Evolutionary conservation across 2,329 filamentous ascomycete species (phyloP).

Genomic region (Emergomyces orientalis): DNA sequence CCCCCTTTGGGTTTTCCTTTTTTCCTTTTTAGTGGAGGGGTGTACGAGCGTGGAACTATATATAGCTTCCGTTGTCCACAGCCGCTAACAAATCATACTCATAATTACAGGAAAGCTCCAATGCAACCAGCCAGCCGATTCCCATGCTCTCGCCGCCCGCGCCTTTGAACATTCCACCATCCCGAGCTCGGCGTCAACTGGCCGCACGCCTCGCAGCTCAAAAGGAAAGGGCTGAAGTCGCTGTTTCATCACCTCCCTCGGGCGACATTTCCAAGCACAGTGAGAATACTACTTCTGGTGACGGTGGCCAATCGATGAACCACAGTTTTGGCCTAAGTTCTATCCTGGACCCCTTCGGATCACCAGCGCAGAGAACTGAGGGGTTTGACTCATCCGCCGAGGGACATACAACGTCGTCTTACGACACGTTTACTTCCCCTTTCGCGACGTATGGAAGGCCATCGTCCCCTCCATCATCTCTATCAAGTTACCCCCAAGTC

Average conservation of each 20-base stretch:
- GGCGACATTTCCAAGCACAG: conserved; percentile 11
- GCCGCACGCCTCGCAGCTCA: conserved; percentile 75
- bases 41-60: neutral
- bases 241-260: conserved; percentile 18
- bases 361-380: neutral
- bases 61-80: neutral
- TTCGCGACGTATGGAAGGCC: neutral
- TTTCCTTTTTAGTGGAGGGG: neutral
- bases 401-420: neutral
- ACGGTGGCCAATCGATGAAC: conserved; percentile 13
- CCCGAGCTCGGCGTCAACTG: conserved; percentile 77
- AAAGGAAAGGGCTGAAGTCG: conserved; percentile 50
- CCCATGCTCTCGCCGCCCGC: conserved; percentile 53
- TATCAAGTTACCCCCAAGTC: conserved; percentile 32
- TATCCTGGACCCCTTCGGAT: conserved; percentile 1
- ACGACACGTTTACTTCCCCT: neutral
- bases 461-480: conserved; percentile 30
- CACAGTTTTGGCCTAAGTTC: neutral
- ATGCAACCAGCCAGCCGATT: conserved; percentile 30
- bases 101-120: conserved; percentile 25
- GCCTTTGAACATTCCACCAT: conserved; percentile 76
- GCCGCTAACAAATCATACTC: conserved; percentile 6
- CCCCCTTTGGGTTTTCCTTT: neutral
- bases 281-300: conserved; percentile 10
- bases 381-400: neutral